phyloP scores from a whole-genome alignment of 2,329 filamentous ascomycete species.

The Colletotrichum eremochloae region DNA sequence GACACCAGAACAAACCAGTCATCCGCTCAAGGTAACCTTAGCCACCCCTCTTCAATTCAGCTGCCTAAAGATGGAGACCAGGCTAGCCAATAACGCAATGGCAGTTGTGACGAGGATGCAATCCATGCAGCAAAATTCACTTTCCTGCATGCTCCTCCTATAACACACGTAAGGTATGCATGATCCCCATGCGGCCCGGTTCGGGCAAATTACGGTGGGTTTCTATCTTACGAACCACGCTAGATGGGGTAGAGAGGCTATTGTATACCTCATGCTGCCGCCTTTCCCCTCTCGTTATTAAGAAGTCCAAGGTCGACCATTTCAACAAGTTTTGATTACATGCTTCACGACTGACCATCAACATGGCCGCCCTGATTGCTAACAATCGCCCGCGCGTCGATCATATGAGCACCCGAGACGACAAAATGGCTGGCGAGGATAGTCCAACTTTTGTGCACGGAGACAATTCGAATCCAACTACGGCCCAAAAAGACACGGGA shows the following conservation, averaged over 20 bases:
- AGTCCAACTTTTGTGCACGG: neutral
- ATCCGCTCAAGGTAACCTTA: neutral
- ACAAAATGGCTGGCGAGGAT: neutral
- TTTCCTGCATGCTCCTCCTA: neutral
- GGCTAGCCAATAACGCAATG: neutral
- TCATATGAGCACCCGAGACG: neutral
- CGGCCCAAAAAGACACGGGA: neutral
- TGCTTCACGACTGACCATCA: neutral
- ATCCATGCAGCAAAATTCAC: neutral
- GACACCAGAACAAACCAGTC: neutral
- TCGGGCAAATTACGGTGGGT: neutral
- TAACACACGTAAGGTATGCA: neutral
- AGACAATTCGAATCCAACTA: neutral
- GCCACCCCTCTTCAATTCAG: neutral
- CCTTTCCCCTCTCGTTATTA: neutral
- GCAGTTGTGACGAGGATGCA: neutral
- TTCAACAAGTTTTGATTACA: neutral
- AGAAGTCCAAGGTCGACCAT: neutral
- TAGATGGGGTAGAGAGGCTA: neutral
- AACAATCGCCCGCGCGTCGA: neutral
- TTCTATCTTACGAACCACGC: neutral
- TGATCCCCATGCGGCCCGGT: neutral
- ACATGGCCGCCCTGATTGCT: neutral
- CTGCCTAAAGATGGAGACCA: neutral
- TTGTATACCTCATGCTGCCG: neutral